Percentiles rank a stretch among this genome's conserved stretches.
Conservation (phyloP, 345 rosid genomes). For the Diplotaxis tenuifolia region DNA sequence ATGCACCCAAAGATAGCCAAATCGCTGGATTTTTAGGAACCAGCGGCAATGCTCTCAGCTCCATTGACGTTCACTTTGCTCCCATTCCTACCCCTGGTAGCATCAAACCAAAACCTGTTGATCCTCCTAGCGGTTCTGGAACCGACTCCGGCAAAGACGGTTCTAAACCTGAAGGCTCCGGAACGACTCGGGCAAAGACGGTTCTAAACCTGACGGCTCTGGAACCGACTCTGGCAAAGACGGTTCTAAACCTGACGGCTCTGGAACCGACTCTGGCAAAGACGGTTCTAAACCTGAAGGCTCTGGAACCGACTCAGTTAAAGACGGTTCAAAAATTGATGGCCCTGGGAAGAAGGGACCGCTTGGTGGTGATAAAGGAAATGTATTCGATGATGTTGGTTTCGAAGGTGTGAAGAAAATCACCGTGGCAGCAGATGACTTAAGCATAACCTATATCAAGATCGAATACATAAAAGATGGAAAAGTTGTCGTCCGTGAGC, state of each 20-base stretch:
- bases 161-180: no score
- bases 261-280: no score
- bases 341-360: not conserved
- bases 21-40: not conserved
- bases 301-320: not conserved
- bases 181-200: no score
- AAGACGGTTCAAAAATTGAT: not conserved
- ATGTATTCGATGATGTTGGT: not conserved
- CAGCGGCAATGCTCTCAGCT: not conserved
- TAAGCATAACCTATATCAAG: not conserved
- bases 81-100: not conserved
- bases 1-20: not conserved
- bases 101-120: not conserved
- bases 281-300: no score
- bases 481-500: not conserved
- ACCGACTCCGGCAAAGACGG: no score
- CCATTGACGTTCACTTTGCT: not conserved
- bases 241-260: not conserved
- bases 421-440: not conserved
- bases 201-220: no score
- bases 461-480: not conserved
- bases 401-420: not conserved
- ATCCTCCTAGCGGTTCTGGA: not conserved
- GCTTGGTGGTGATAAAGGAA: not conserved
- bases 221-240: not conserved